A percentile compares a stretch with the other conserved stretches of the same genome.
Conservation (phyloP, 805 yeast species). For the Teunomyces tritomae region DNA sequence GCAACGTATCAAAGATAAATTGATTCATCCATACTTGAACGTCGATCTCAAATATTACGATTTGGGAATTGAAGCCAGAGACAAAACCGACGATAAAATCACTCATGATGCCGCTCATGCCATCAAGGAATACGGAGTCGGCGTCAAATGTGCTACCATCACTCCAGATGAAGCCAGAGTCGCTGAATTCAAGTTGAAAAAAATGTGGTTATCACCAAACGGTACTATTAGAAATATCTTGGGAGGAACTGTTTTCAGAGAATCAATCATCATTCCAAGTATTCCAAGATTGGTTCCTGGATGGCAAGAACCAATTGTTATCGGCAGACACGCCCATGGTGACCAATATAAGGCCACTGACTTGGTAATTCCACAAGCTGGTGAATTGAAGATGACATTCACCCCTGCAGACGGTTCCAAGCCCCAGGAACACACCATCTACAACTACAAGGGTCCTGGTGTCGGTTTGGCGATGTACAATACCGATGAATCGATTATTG, state of each 20-base stretch:
- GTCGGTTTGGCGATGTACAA: conserved; percentile 94
- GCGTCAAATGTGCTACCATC: conserved; percentile 96
- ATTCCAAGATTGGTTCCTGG: conserved; percentile 87
- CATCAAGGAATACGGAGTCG: conserved; percentile 83
- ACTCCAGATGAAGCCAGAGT: conserved; percentile 98
- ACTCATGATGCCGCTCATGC: conserved; percentile 90
- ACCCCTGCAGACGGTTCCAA: conserved; percentile 66
- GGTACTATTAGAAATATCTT: conserved; percentile 94
- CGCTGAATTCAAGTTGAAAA: conserved; percentile 82
- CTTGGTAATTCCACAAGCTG: conserved; percentile 73
- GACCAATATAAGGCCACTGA: conserved; percentile 97
- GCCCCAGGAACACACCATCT: conserved; percentile 58
- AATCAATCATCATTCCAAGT: conserved; percentile 86
- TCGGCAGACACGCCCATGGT: conserved; percentile 97
- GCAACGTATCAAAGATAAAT: conserved; percentile 82
- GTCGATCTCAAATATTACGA: conserved; percentile 91
- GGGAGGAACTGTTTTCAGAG: conserved; percentile 96
- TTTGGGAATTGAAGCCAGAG: conserved; percentile 82
- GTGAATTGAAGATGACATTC: conserved; percentile 73
- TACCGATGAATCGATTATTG: conserved; percentile 85
- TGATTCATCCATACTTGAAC: conserved; percentile 81
- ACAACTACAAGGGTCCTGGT: conserved; percentile 66
- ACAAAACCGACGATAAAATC: conserved; percentile 82
- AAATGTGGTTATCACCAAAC: conserved; percentile 97
- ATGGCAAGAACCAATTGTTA: conserved; percentile 94